Evolutionary conservation across 345 rosid genomes (phyloP).

Genomic region (Eucalyptus cladocalyx): DNA sequence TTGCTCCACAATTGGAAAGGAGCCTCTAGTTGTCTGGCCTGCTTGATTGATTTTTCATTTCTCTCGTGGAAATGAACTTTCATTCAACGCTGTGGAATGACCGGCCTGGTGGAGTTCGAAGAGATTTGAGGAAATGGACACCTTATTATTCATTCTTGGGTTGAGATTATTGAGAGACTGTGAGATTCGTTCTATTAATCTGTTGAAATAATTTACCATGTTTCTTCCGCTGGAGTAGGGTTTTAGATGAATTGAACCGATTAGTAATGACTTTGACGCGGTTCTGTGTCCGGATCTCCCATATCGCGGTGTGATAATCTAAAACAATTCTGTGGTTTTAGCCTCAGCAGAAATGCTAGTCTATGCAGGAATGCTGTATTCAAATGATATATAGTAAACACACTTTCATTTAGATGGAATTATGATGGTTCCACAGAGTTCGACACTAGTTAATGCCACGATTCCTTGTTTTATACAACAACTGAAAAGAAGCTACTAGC

Average conservation of each 20-base stretch:
- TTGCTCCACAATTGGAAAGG: neutral
- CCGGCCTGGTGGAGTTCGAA: neutral
- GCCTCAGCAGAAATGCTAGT: neutral
- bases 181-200: neutral
- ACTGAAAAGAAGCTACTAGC: neutral
- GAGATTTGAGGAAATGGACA: neutral
- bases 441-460: neutral
- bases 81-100: neutral
- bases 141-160: neutral
- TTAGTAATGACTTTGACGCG: neutral
- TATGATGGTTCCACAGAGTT: neutral
- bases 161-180: neutral
- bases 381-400: neutral
- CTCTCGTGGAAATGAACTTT: neutral
- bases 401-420: neutral
- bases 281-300: neutral
- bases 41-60: neutral
- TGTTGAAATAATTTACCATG: neutral
- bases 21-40: neutral
- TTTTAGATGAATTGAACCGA: neutral
- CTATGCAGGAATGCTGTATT: neutral
- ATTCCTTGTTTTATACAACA: neutral
- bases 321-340: neutral
- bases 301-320: neutral
- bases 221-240: neutral